Base-by-base conservation (phyloP, 768 basidiomycete genomes). In the Psilocybe cubensis region DNA sequence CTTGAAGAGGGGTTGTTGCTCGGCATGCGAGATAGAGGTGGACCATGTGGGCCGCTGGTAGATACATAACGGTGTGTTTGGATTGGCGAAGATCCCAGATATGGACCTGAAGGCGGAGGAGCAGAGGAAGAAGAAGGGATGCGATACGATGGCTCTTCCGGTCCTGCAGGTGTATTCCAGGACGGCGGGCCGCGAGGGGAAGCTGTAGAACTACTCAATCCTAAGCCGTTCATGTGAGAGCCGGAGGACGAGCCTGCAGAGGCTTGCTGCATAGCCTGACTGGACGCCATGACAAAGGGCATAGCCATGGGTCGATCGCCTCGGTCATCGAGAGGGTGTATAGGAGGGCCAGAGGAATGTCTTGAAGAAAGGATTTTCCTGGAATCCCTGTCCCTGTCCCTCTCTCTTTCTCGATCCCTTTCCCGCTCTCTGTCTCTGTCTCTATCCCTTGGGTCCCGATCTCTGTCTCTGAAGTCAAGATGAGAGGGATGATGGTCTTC, bases 231-330 rank as follows among this genome's bases (percentile, higher is more conserved):
- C 24, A 64, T 21, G 40, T 68, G 68, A 9, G 60, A 29, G 43
- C 40, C 31, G 17, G 65, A 54, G 4, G 60, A 47, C 45, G 58
- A 42, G 8, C 52, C 60, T 25, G 57, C 55, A 31, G 55, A 52
- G 27, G 60, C 35, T 43, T 69, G 72, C 64, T 71, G 72, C 68
- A 74, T 74, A 25, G 71, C 70, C 51, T 81, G 77, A 27, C 79
- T 76, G 4, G 82, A 77, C 6, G 72, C 75, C 70, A 85, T 79
- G 7, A 77, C 80, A 62, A 85, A 86, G 2, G 84, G 80, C 38
- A 78, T 81, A 5, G 83, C 76, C 44, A 80, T 67, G 1, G 81
- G 81, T 54, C 85, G 74, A 52, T 86, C 85, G 33, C 78, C 75
- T 14, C 81, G 81, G 41, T 82, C 80, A 48, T 79, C 74, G 46